phyloP scores from a whole-genome alignment of 2,329 filamentous ascomycete genomes.

The Claviceps quebecensis region DNA sequence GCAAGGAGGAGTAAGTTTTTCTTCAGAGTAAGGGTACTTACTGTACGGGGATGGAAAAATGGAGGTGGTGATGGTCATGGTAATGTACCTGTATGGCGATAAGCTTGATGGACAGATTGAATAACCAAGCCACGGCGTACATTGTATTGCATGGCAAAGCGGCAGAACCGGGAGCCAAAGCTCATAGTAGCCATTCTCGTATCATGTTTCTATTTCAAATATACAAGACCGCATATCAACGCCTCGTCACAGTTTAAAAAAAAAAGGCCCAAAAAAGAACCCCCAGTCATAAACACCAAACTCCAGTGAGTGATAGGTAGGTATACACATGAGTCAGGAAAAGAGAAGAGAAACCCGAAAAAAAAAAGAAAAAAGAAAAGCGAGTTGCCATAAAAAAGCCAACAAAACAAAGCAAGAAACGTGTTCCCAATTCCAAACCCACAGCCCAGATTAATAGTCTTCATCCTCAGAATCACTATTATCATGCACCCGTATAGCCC shows the following conservation, averaged over 20 bases:
- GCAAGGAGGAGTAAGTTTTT: too few relatives aligned
- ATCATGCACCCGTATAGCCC: conserved; percentile 64
- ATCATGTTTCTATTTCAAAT: not conserved
- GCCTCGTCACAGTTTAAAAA: not conserved
- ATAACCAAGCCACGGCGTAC: not conserved
- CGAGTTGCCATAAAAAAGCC: too few relatives aligned
- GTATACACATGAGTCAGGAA: not conserved
- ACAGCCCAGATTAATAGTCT: conserved; percentile 18
- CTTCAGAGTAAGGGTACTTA: too few relatives aligned
- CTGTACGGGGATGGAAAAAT: not conserved
- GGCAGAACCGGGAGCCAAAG: too few relatives aligned
- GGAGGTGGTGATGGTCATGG: not conserved
- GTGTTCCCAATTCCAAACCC: too few relatives aligned
- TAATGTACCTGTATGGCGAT: not conserved
- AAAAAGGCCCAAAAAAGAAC: too few relatives aligned
- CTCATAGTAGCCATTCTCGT: too few relatives aligned
- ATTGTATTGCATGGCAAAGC: too few relatives aligned
- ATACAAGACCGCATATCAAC: not conserved
- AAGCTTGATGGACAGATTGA: not conserved
- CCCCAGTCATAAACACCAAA: not conserved
- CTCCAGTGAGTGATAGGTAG: not conserved
- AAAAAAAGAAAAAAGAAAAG: not conserved
- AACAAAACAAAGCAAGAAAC: not conserved
- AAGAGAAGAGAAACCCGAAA: not conserved
- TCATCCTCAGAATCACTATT: conserved; percentile 60